Percentiles rank a stretch among this genome's conserved stretches.
These are phyloP conservation scores for Penicillium sp. DNA, from an alignment of 2,329 filamentous ascomycete genomes.

Conservation along the genomic window DNA sequence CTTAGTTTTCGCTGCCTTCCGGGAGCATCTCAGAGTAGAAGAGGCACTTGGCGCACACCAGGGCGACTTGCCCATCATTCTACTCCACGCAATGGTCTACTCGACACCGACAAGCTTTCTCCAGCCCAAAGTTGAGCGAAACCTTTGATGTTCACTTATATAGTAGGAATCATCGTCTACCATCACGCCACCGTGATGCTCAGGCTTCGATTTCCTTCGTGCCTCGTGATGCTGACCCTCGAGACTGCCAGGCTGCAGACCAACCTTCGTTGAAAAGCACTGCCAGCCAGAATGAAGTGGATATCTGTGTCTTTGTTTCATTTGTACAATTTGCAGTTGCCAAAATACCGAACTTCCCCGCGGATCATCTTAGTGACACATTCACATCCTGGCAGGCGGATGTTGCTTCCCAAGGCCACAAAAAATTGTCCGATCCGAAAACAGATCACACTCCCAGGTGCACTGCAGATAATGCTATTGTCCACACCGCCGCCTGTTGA, in stretches of 20 bases:
- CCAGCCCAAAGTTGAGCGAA: too few relatives aligned
- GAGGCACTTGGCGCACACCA: not conserved
- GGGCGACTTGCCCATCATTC: not conserved
- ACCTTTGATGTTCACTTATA: too few relatives aligned
- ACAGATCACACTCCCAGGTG: not conserved
- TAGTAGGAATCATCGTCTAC: not conserved
- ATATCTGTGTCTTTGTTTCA: not conserved
- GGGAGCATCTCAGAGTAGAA: not conserved
- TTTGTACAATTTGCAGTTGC: not conserved
- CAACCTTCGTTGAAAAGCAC: not conserved
- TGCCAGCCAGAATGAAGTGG: not conserved
- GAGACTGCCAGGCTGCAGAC: not conserved
- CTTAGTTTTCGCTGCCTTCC: too few relatives aligned
- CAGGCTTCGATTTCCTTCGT: not conserved
- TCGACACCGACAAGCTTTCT: not conserved
- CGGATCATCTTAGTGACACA: conserved; percentile 7
- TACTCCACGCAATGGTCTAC: not conserved
- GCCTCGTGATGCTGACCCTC: not conserved
- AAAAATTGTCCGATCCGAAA: not conserved
- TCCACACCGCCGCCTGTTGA: not conserved
- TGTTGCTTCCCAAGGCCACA: not conserved
- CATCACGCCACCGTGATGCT: not conserved
- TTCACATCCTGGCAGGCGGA: not conserved
- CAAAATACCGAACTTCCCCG: not conserved
- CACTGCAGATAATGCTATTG: conserved; percentile 9